Base-by-base conservation (phyloP, 2,329 filamentous ascomycete species). In the Pseudogymnoascus sp. region DNA sequence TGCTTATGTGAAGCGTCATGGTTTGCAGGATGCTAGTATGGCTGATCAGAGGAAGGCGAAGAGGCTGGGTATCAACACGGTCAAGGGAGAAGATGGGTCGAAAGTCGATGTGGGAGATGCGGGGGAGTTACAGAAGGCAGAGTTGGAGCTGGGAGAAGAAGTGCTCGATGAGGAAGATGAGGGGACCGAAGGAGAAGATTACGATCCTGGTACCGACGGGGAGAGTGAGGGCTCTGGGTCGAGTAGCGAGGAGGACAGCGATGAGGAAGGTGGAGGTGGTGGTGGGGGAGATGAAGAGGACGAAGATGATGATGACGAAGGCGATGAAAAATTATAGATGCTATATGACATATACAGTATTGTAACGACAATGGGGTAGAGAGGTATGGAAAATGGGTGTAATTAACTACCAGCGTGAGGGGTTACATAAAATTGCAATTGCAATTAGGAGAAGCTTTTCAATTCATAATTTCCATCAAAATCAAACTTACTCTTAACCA, bases 1-100 rank as follows among this genome's bases (percentile, higher is more conserved):
- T 68, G 80, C 70, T n/a, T 89, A 86, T 69, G 78, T 89, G 56
- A 80, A 81, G 69, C 78, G 78, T 8, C 82, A 88, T 67, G 78
- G 81, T 0, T 77, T 89, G 25, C 83, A 87, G 65, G 85, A 89
- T 69, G 78, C 84, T 65, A 88, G 86, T 70, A 85, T 89, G 84
- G 86, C 85, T 0, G 86, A 89, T 70, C 81, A 84, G 70, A 75
- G 86, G 61, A 85, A 85, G 69, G 86, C 84, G 1, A 88, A 87
- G 78, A 76, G 81, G 28, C 72, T 87, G 61, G 80, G 81, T 67
- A 77, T 87, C 70, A 87, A 79, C 68, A 77, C 73, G 37, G 71
- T 74, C 50, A 77, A 75, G 50, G 82, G 80, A 70, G 73, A 69
- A 14, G 74, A 70, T 1, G 76, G 67, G 1, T 76, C 69, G 8